Conservation (phyloP, 768 basidiomycete species). For the Xerocomus brunneocitrinus region DNA sequence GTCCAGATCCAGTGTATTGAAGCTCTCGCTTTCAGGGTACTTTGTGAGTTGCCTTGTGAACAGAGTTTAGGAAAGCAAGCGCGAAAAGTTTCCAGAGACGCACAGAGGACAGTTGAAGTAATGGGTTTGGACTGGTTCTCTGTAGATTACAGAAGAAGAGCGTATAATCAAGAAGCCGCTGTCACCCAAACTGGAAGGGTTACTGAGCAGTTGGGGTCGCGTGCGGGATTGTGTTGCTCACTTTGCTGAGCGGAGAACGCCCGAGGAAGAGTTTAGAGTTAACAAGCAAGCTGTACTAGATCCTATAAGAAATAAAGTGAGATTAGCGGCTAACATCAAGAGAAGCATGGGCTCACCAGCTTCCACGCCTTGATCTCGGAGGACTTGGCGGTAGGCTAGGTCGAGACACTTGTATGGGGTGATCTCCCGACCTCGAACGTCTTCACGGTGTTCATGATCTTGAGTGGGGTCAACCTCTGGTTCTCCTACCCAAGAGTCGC, state of each 20-base stretch:
- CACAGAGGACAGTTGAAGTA: conserved; percentile 34
- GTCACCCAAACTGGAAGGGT: conserved; percentile 59
- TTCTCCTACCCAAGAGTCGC: conserved; percentile 75
- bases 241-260: conserved; percentile 75
- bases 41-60: conserved; percentile 30
- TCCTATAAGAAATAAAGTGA: conserved; percentile 38
- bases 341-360: conserved; percentile 39
- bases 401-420: conserved; percentile 68
- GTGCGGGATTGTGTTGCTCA: conserved; percentile 31
- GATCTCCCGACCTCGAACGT: conserved; percentile 64
- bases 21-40: conserved; percentile 26
- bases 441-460: conserved; percentile 62
- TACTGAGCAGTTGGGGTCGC: conserved; percentile 2
- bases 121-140: conserved; percentile 29
- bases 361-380: conserved; percentile 58
- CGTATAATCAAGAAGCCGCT: conserved; percentile 73
- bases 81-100: conserved; percentile 3
- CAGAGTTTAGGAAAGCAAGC: neutral
- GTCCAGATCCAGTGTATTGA: conserved; percentile 28
- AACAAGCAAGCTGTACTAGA: conserved; percentile 82
- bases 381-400: conserved; percentile 65
- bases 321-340: neutral
- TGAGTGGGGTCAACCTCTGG: conserved; percentile 76
- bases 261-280: conserved; percentile 70
- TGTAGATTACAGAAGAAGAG: conserved; percentile 58